These are phyloP conservation scores for Plasmodium knowlesi DNA, from an alignment of 169 alveolate species.

Conservation along the genomic window DNA sequence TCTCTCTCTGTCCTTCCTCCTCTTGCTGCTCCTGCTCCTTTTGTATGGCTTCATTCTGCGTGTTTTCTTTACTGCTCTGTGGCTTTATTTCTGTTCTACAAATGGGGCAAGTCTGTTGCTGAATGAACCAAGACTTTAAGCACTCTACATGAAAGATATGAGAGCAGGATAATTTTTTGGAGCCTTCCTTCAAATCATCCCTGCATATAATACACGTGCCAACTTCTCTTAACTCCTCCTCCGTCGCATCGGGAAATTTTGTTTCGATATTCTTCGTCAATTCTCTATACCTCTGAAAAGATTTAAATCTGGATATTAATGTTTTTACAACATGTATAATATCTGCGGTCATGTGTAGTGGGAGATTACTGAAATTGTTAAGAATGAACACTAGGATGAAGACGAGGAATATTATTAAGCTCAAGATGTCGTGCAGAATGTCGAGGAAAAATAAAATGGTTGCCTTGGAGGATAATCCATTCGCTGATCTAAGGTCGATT, in stretches of 20 bases:
- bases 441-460: slow-evolving; percentile 81
- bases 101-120: slow-evolving; percentile 88
- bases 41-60: not conserved
- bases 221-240: slow-evolving; percentile 85
- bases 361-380: slow-evolving; percentile 88
- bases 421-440: slow-evolving; percentile 78
- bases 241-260: slow-evolving; percentile 87
- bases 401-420: slow-evolving; percentile 74
- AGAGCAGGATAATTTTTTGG: slow-evolving; percentile 88
- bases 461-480: slow-evolving; percentile 80
- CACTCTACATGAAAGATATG: slow-evolving; percentile 89
- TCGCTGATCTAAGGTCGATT: slow-evolving; percentile 72
- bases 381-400: slow-evolving; percentile 82
- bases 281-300: slow-evolving; percentile 77
- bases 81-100: slow-evolving; percentile 82
- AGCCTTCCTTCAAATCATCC: slow-evolving; percentile 85
- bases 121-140: slow-evolving; percentile 88
- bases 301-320: slow-evolving; percentile 71
- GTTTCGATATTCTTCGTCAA: slow-evolving; percentile 61
- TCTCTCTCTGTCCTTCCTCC: slow-evolving; percentile 19
- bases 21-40: slow-evolving; percentile 8
- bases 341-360: slow-evolving; percentile 90
- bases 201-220: slow-evolving; percentile 92
- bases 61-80: not conserved
- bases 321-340: slow-evolving; percentile 84